Evolutionary conservation across 1,284 basidiomycete species (phyloP), one percentile per base, ranked within the genome.

Genomic region (Irpex lacteus): DNA sequence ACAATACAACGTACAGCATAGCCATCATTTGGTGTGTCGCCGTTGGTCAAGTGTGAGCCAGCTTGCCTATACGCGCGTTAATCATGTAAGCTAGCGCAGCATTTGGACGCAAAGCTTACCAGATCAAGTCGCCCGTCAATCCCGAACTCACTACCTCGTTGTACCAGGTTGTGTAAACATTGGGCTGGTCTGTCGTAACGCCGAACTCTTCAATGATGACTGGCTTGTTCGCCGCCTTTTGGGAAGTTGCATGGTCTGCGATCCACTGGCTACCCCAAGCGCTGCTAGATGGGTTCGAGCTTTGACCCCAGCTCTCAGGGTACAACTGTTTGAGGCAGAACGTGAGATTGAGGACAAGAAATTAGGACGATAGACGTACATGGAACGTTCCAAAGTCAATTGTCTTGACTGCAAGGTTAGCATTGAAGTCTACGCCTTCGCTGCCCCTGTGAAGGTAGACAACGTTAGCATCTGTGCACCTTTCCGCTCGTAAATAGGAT

Each of bases 381-480:
- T 89, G 88, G 71, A 84, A 82, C 5, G 88, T 90, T 6, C 86
- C 87, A 68, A 88, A 89, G 71, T 89, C 87, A 62, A 89, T 70
- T 9, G 83, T 82, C 63, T 75, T 76, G 59, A 89, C 82, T 19
- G 75, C 78, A 53, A 90, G 74, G 73, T 89, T 89, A 2, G 80
- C 82, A 40, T 82, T 79, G 70, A 89, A 89, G 68, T 88, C 86
- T 50, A 89, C 77, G 57, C 88, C 86, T 49, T 82, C 80, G 21
- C 74, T 71, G 40, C 84, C 84, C 68, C 83, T 85, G 65, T 34
- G 44, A 56, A 13, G 54, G 36, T 19, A 19, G 57, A 21, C 1
- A 6, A 1, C 32, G 32, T 34, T 1, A 34, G 32, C 32, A 6
- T 34, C 32, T 34, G 32, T 6, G 32, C 32, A 34, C n/a, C n/a